These are phyloP conservation scores for Rugosomyces carneus DNA, from an alignment of 1,284 basidiomycete genomes.

Conservation along the genomic window DNA sequence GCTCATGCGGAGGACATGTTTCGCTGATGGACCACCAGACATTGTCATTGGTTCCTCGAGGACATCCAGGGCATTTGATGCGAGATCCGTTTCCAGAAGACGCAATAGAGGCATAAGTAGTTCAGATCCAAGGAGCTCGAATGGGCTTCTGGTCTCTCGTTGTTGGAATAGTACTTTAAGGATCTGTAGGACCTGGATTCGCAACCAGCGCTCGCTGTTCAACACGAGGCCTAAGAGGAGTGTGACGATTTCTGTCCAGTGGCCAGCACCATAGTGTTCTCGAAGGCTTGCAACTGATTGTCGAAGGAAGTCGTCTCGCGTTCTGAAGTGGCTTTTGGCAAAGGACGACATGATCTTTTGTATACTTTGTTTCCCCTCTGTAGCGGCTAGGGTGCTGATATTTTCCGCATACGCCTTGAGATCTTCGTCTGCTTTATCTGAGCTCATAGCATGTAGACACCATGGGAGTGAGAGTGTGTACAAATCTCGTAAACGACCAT, in stretches of 20 bases:
- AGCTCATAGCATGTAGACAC: constrained; percentile 78
- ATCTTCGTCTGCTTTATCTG: constrained; percentile 53
- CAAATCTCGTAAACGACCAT: constrained; percentile 74
- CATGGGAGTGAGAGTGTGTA: constrained; percentile 85
- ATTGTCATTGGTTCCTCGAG: constrained; percentile 85
- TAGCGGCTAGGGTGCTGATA: constrained; percentile 67
- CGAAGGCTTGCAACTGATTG: constrained; percentile 83
- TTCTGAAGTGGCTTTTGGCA: constrained; percentile 82
- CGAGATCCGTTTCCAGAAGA: constrained; percentile 80
- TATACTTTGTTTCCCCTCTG: constrained; percentile 71
- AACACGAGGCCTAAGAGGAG: constrained; percentile 83
- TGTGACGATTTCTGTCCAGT: constrained; percentile 75
- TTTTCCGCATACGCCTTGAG: constrained; percentile 73
- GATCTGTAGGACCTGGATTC: constrained; percentile 79
- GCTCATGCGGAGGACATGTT: constrained; percentile 85
- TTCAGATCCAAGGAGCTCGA: constrained; percentile 77
- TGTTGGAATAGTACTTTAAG: constrained; percentile 87
- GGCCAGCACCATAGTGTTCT: constrained; percentile 69
- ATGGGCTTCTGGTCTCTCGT: constrained; percentile 69
- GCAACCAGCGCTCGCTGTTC: constrained; percentile 80
- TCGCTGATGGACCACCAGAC: constrained; percentile 64
- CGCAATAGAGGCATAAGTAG: constrained; percentile 87
- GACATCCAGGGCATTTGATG: constrained; percentile 83
- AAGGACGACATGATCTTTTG: constrained; percentile 86
- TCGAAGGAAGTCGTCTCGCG: constrained; percentile 89